Evolutionary conservation across 768 basidiomycete species (phyloP), one percentile per base, ranked within the genome.

Genomic region (Russula sp.): DNA sequence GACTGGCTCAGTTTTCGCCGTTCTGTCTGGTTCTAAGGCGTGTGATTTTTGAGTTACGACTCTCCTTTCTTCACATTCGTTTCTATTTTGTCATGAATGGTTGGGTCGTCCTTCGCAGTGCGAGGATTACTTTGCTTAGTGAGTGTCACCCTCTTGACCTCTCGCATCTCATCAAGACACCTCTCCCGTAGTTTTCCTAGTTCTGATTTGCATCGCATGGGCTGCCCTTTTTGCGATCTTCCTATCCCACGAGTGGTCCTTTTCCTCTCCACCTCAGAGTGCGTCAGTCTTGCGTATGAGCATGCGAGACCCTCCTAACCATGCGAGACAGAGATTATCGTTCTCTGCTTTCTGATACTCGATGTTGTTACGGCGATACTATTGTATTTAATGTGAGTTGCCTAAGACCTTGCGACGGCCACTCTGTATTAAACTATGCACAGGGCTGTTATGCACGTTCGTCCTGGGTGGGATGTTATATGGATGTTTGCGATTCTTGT

Each of bases 331-430:
- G 67, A 59, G 18, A 42, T 51, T 13, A 20, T 61, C 26, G 24
- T 61, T 5, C 8, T 51, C 22, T 1, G 42, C 38, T 52, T 61
- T 30, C n/a, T 54, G 36, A 44, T 32, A 3, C 34, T 67, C 1
- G 52, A 63, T 34, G 55, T 18, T 20, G 60, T 57, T 46, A 61
- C 67, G 24, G 49, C 65, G 5, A 51, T 67, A n/a, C 46, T 67
- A 26, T 55, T 69, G 24, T 69, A 67, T 53, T 50, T 69, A 11
- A 67, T 69, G 67, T 69, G 55, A 57, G 66, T 26, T 3, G 20
- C 30, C 8, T 42, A 13, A 46, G 44, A 28, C 16, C 18, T 36
- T 14, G 49, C 14, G 13, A 34, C 8, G 2, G 8, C 18, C 2
- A 10, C 34, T 11, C 30, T 36, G 6, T n/a, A 14, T 10, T 36